Evolutionary conservation across 176 grass and related monocot species (phyloP).

Genomic region (Ensete ventricosum): DNA sequence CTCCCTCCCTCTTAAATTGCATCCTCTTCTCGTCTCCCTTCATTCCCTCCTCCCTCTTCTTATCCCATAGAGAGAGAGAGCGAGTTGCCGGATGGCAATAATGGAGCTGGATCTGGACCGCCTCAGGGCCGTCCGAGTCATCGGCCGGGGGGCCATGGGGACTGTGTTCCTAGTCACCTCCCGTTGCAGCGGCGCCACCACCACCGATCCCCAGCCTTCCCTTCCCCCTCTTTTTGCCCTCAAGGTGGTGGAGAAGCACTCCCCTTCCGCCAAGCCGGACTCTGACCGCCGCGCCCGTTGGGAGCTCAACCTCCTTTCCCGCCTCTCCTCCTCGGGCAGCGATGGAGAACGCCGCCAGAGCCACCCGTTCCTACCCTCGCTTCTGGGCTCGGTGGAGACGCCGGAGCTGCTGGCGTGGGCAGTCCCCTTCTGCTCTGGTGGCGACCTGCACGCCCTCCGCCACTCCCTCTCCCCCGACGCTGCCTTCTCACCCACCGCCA

Average conservation of each 20-base stretch:
- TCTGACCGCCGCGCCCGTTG: slow-evolving; percentile 73
- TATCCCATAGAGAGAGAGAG: neutral
- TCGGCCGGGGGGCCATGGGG: slow-evolving; percentile 93
- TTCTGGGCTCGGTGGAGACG: slow-evolving; percentile 61
- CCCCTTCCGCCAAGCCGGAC: slow-evolving; percentile 30
- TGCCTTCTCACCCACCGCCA: slow-evolving; percentile 63
- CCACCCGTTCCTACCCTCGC: slow-evolving; percentile 69
- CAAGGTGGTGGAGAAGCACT: slow-evolving; percentile 82
- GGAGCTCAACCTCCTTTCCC: slow-evolving; percentile 69
- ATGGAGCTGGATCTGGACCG: slow-evolving; percentile 95
- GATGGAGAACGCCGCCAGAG: neutral
- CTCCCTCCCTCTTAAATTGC: too few species aligned
- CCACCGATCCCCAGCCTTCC: neutral
- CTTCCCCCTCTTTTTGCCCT: slow-evolving; percentile 51
- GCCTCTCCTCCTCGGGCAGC: slow-evolving; percentile 23
- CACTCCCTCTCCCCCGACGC: slow-evolving; percentile 55
- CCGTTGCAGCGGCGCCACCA: neutral
- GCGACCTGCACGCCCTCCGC: slow-evolving; percentile 80
- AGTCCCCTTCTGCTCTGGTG: slow-evolving; percentile 76
- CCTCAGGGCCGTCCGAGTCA: slow-evolving; percentile 59
- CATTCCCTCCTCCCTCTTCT: too few species aligned
- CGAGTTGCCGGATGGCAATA: neutral
- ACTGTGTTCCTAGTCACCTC: slow-evolving; percentile 78
- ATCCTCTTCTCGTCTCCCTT: too few species aligned
- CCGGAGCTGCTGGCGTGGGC: slow-evolving; percentile 75